These are phyloP conservation scores for Paramecium bursaria DNA, from an alignment of 73 alveolate genomes.

Conservation along the genomic window DNA sequence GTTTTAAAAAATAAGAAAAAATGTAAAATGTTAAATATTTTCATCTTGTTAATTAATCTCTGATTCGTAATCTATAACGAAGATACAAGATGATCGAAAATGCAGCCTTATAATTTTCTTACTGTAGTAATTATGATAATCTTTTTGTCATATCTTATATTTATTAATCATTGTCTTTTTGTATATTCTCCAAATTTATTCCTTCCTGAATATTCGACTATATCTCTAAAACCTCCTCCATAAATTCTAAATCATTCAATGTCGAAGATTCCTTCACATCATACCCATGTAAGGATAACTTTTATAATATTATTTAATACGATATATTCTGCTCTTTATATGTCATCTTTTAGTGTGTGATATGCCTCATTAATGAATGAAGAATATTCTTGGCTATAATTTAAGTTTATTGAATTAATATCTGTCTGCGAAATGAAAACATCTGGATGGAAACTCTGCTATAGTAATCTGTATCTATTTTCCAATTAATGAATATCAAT, in stretches of 20 bases:
- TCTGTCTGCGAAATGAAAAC: neutral
- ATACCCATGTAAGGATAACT: constrained; percentile 24
- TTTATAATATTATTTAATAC: neutral
- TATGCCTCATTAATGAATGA: constrained; percentile 57
- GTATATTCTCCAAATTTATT: neutral
- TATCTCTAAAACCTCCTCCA: constrained; percentile 44
- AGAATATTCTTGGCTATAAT: constrained; percentile 37
- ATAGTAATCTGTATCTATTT: neutral
- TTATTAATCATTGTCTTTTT: neutral
- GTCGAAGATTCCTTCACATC: constrained; percentile 10
- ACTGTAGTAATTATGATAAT: neutral
- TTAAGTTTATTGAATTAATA: neutral
- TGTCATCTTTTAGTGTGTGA: constrained; percentile 8
- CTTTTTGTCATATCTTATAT: constrained; percentile 12
- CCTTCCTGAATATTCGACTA: neutral
- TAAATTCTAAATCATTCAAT: constrained; percentile 48
- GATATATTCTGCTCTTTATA: constrained; percentile 33
- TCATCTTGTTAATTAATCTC: too few species aligned
- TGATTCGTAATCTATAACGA: constrained; percentile 26
- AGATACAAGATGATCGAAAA: constrained; percentile 1
- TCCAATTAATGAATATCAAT: constrained; percentile 4
- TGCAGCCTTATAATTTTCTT: constrained; percentile 8
- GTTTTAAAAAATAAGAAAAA: neutral
- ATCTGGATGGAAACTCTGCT: neutral
- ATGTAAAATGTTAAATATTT: too few species aligned